These are phyloP conservation scores for Cyclostephanos invisitatus DNA, from an alignment of 108 stramenopile genomes.

Conservation along the genomic window DNA sequence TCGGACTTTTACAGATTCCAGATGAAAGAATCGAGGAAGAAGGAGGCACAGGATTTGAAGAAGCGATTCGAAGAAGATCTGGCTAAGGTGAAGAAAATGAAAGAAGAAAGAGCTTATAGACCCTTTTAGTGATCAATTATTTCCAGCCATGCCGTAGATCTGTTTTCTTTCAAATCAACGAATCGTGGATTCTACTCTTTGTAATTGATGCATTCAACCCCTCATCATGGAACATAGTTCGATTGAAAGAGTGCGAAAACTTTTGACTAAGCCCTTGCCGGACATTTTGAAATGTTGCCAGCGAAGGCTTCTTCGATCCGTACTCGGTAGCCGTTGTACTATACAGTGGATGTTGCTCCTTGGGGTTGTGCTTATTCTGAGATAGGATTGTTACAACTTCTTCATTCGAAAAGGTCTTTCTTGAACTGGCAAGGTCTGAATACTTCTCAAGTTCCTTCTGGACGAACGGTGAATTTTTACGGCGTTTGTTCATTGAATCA, in stretches of 20 bases:
- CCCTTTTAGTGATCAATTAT: constrained; percentile 54
- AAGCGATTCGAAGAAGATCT: constrained; percentile 79
- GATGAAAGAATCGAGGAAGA: constrained; percentile 65
- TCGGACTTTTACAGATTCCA: constrained; percentile 88
- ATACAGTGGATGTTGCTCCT: constrained; percentile 64
- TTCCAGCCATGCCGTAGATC: background rate
- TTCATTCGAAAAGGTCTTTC: constrained; percentile 32
- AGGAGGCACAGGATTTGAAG: constrained; percentile 70
- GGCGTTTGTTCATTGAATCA: constrained; percentile 50
- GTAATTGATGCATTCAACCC: constrained; percentile 64
- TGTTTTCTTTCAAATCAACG: constrained; percentile 9
- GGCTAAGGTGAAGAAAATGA: constrained; percentile 76
- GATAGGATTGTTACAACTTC: constrained; percentile 42
- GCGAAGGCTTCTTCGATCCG: constrained; percentile 58
- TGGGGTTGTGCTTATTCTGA: constrained; percentile 60
- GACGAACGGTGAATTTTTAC: constrained; percentile 33
- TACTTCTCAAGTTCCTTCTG: constrained; percentile 4
- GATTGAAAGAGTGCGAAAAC: constrained; percentile 69
- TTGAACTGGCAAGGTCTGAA: background rate
- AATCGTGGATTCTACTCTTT: constrained; percentile 47
- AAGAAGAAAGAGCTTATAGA: constrained; percentile 74
- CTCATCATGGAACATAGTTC: constrained; percentile 61
- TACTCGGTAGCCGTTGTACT: constrained; percentile 62
- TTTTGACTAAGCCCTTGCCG: constrained; percentile 59
- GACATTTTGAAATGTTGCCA: constrained; percentile 58